Conservation (phyloP, 345 rosid species). For the Corchorus capsularis region DNA sequence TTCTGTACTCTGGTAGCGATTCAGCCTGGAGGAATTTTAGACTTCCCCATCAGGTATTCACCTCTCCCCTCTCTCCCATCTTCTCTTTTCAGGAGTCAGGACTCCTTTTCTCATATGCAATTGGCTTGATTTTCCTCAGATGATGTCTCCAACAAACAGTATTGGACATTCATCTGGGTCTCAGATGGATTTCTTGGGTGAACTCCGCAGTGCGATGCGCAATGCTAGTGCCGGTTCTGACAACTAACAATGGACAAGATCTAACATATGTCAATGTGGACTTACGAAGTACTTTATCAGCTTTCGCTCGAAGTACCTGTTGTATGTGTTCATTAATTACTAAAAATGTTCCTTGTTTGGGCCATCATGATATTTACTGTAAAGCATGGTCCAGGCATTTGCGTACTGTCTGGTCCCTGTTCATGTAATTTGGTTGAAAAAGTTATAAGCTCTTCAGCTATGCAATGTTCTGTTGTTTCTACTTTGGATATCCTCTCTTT, state of each 20-base stretch:
- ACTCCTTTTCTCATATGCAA: not conserved
- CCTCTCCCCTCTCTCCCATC: not conserved
- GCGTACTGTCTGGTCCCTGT: not conserved
- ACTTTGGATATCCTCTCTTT: not conserved
- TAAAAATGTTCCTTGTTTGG: constrained; percentile 19
- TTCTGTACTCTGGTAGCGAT: constrained; percentile 49
- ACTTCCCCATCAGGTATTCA: constrained; percentile 69
- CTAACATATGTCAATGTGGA: constrained; percentile 4
- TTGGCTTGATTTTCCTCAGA: constrained; percentile 34
- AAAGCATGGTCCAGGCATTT: constrained; percentile 3
- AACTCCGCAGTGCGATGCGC: constrained; percentile 53
- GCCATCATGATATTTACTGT: constrained; percentile 17
- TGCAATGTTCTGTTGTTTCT: not conserved
- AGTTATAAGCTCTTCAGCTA: not conserved
- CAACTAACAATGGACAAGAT: constrained; percentile 22
- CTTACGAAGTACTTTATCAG: constrained; percentile 9
- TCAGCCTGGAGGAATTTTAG: constrained; percentile 52
- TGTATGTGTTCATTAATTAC: constrained; percentile 24
- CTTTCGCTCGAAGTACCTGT: constrained; percentile 15
- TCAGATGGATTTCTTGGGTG: constrained; percentile 61
- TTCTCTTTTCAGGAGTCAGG: not conserved
- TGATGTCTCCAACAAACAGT: constrained; percentile 35
- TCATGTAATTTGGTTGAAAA: constrained; percentile 16
- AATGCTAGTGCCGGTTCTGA: constrained; percentile 31
- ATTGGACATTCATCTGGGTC: constrained; percentile 37